A percentile compares a stretch with the other conserved stretches of the same genome.
Evolutionary conservation across 2,329 filamentous ascomycete genomes (phyloP).

Genomic region (Colletotrichum paranaense): DNA sequence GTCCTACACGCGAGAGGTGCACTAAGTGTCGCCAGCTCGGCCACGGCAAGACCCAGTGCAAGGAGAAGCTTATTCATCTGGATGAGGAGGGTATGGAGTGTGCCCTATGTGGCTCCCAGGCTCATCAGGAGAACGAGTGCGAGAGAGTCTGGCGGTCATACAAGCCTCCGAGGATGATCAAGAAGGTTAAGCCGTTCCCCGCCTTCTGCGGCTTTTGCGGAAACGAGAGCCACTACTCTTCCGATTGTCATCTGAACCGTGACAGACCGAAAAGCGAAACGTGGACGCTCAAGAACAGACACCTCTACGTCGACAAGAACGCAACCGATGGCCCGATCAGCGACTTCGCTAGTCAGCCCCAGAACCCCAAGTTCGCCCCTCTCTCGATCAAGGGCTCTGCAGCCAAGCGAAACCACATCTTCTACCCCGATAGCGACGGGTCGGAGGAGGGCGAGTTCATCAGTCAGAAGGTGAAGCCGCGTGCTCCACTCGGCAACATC

Average conservation of each 20-base stretch:
- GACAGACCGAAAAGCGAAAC: constrained; percentile 51
- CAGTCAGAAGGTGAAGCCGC: constrained; percentile 47
- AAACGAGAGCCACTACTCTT: constrained; percentile 63
- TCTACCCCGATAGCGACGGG: constrained; percentile 60
- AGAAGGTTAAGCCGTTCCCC: constrained; percentile 61
- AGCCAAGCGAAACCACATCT: constrained; percentile 52
- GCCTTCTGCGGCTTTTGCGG: constrained; percentile 69
- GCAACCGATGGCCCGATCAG: constrained; percentile 54
- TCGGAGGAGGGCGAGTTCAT: constrained; percentile 57
- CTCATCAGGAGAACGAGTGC: constrained; percentile 71
- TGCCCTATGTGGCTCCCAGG: constrained; percentile 65
- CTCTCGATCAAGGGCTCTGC: constrained; percentile 46
- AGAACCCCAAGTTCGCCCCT: constrained; percentile 37
- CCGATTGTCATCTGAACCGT: constrained; percentile 58
- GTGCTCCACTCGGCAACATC: constrained; percentile 47
- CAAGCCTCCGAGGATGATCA: constrained; percentile 51
- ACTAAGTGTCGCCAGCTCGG: constrained; percentile 72
- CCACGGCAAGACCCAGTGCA: constrained; percentile 63
- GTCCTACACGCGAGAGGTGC: constrained; percentile 63
- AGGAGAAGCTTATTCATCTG: constrained; percentile 64
- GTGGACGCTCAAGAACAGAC: constrained; percentile 63
- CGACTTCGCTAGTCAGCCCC: constrained; percentile 41
- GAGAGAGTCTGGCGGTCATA: constrained; percentile 71
- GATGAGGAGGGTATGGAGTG: constrained; percentile 68
- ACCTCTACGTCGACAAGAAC: constrained; percentile 60